Base-by-base conservation (phyloP, 371 early-diverging fungal genomes). In the Actinomortierella wolfii region DNA sequence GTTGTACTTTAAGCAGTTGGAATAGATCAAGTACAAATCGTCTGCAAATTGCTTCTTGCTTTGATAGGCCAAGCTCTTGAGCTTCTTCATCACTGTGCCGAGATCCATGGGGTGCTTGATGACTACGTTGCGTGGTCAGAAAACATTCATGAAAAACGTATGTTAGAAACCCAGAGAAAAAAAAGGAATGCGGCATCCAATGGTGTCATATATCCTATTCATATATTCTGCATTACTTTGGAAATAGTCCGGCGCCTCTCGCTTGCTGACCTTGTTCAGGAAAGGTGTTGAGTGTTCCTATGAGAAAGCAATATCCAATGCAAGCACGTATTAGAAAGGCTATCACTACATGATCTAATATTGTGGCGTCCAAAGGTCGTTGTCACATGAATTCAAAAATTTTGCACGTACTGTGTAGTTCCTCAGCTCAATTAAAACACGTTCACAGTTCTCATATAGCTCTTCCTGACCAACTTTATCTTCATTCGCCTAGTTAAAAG, bases 191-290 rank as follows among this genome's bases (percentile, higher is more conserved):
- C n/a, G n/a, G n/a, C n/a, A n/a, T n/a, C n/a, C 34, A 34, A 4
- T 34, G 11, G 34, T 34, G 34, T 11, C 34, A 34, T 4, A 6
- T 34, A 11, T 11, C 4, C 11, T 6, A 7, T 29, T 26, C n/a
- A 0, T n/a, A 15, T 17, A 5, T 23, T 57, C 47, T 29, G 41
- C 52, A 9, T n/a, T 76, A 82, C 85, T 84, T 48, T 94, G 94
- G 80, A 90, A 93, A 68, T 99, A 99, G 78, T 96, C 94, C 0
- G 98, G 98, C 0, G 94, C 98, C 49, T 98, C 98, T 24, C 92
- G 89, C 61, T 93, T 92, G 67, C 85, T 90, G 24, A 99, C 99
- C 74, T 92, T 93, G 59, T 85, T 87, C 18, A 97, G 79, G 74
- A 99, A 99, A 3, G 97, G 97, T 5, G 80, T 75, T 0, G 97